Evolutionary conservation across 2,329 filamentous ascomycete genomes (phyloP).

Genomic region (Trichothecium sympodiale): DNA sequence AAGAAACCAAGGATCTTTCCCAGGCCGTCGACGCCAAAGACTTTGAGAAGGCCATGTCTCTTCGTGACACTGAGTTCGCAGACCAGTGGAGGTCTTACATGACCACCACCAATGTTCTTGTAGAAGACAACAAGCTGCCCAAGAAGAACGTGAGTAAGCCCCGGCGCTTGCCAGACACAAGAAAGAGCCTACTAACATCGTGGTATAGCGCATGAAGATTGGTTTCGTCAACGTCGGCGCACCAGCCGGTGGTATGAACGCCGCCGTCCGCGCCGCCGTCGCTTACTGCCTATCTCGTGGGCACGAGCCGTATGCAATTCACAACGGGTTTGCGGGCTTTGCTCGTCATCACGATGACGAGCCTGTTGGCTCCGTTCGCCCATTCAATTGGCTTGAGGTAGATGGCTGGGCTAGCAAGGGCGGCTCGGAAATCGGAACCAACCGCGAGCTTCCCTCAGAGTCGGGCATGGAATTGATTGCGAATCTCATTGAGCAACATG

Average conservation of each 20-base stretch:
- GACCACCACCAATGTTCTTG: slow-evolving; percentile 76
- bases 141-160: slow-evolving; percentile 50
- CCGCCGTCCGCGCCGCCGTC: slow-evolving; percentile 83
- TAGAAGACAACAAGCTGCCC: slow-evolving; percentile 56
- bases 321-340: slow-evolving; percentile 94
- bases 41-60: slow-evolving; percentile 75
- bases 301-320: slow-evolving; percentile 85
- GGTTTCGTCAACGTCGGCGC: slow-evolving; percentile 96
- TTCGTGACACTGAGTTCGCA: slow-evolving; percentile 86
- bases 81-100: slow-evolving; percentile 87
- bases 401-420: slow-evolving; percentile 94
- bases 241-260: slow-evolving; percentile 96
- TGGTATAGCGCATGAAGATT: slow-evolving; percentile 66
- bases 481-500: slow-evolving; percentile 71
- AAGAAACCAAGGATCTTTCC: slow-evolving; percentile 74
- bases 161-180: not conserved
- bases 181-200: slow-evolving; percentile 15
- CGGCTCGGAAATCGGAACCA: slow-evolving; percentile 95
- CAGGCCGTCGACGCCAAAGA: slow-evolving; percentile 74
- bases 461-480: slow-evolving; percentile 75
- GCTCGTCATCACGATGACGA: slow-evolving; percentile 80
- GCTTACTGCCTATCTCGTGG: slow-evolving; percentile 86
- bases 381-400: slow-evolving; percentile 86
- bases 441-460: slow-evolving; percentile 81
- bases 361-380: slow-evolving; percentile 71